Evolutionary conservation across 768 basidiomycete species (phyloP), one percentile per base, ranked within the genome.

Genomic region (Russula vinacea): DNA sequence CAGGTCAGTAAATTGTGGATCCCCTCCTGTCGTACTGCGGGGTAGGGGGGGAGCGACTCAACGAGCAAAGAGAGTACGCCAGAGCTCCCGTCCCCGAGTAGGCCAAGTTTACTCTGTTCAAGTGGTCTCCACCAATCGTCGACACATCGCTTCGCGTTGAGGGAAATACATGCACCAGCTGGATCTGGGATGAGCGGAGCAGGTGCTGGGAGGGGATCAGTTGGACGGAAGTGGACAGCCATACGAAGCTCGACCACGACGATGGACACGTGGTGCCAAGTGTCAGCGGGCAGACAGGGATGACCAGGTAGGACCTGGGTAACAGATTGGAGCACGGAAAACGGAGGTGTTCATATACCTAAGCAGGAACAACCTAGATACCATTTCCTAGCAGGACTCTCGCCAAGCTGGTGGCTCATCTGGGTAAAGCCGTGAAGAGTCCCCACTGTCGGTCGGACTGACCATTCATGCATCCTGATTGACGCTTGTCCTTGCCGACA

Each of bases 321-420:
- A 44, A 52, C 37, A 60, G 45, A 40, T 61, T 66, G 61, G 7
- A 55, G 16, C 16, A 60, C 49, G 40, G 53, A 24, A 51, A 37
- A 56, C 52, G 55, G 40, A 40, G 5, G 53, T 1, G 52, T 49
- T 58, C 54, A 67, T 68, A 67, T 68, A 68, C 52, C 50, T 66
- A 67, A 69, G 68, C 56, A 67, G 50, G 65, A 47, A 33, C 35
- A 66, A 61, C n/a, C n/a, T n/a, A n/a, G n/a, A n/a, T n/a, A n/a
- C n/a, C n/a, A n/a, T 60, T 54, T 44, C 44, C 45, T 24, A 19
- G n/a, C 1, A n/a, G 58, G 37, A 42, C 63, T 67, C 65, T 62
- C 50, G 57, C 68, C 68, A 37, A 42, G 13, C n/a, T 55, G 32
- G 40, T 44, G 67, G 67, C 19, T 58, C 58, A 22, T 37, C 58